A percentile compares a stretch with the other conserved stretches of the same genome.
phyloP scores from a whole-genome alignment of 805 yeast species.

The Myxozyma udenii region DNA sequence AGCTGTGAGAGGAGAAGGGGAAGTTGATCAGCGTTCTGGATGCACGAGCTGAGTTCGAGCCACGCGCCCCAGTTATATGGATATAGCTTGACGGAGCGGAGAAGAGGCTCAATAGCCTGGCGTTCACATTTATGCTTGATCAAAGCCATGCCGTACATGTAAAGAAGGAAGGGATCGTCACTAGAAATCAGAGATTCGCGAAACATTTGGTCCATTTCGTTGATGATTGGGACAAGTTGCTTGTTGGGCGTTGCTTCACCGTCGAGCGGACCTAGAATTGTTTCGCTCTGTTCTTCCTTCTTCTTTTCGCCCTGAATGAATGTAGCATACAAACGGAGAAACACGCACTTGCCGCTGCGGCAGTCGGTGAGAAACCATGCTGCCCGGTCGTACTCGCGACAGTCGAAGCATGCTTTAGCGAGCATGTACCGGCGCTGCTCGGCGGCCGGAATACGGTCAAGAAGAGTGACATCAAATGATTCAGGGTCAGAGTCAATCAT shows the following conservation, averaged over 20 bases:
- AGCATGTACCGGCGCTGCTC: slow-evolving; percentile 51
- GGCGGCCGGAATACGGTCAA: slow-evolving; percentile 13
- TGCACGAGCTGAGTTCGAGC: slow-evolving; percentile 71
- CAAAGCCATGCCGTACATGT: slow-evolving; percentile 66
- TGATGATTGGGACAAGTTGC: slow-evolving; percentile 38
- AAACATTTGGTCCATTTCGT: slow-evolving; percentile 41
- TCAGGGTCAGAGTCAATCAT: slow-evolving; percentile 7
- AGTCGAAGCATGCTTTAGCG: slow-evolving; percentile 72
- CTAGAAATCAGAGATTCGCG: slow-evolving; percentile 24
- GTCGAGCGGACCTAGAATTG: slow-evolving; percentile 46
- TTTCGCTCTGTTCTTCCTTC: slow-evolving; percentile 68
- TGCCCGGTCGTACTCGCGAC: slow-evolving; percentile 82
- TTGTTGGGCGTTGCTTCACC: slow-evolving; percentile 37
- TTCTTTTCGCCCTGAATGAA: slow-evolving; percentile 75
- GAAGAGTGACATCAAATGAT: background rate
- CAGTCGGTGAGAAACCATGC: slow-evolving; percentile 56
- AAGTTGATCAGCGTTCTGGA: slow-evolving; percentile 49
- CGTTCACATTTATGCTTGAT: slow-evolving; percentile 58
- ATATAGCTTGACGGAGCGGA: slow-evolving; percentile 59
- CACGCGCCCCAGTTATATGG: slow-evolving; percentile 95
- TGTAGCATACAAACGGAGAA: slow-evolving; percentile 65
- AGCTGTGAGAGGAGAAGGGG: slow-evolving; percentile 17
- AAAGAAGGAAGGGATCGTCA: slow-evolving; percentile 60
- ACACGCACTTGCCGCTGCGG: slow-evolving; percentile 51
- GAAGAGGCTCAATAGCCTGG: slow-evolving; percentile 59